Conservation (phyloP, 2,329 filamentous ascomycete species). For the Zalaria sp. region DNA sequence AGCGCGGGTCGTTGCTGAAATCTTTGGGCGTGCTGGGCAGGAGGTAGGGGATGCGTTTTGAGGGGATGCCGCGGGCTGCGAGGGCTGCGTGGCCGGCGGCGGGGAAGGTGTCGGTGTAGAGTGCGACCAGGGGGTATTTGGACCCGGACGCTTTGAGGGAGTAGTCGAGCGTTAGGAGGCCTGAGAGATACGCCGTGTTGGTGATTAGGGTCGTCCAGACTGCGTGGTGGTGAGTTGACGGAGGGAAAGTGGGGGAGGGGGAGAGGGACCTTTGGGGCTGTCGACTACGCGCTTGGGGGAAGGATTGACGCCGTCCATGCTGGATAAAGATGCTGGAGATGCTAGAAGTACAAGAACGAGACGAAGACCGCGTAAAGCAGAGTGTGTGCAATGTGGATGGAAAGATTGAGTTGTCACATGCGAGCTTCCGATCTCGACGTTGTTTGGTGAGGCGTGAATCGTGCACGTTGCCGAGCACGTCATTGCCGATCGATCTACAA, state of each 20-base stretch:
- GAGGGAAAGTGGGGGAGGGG: not conserved
- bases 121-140: conserved; percentile 64
- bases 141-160: conserved; percentile 53
- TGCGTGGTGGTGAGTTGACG: conserved; percentile 18
- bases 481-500: no score
- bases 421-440: no score
- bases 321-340: not conserved
- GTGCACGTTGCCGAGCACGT: no score
- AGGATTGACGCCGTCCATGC: conserved; percentile 12
- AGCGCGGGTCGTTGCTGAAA: conserved; percentile 65
- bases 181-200: conserved; percentile 67
- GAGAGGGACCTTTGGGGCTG: conserved; percentile 7
- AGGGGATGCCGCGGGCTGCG: conserved; percentile 51
- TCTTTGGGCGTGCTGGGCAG: conserved; percentile 51
- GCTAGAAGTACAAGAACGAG: no score
- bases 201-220: conserved; percentile 86
- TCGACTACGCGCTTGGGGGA: conserved; percentile 17
- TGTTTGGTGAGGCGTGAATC: no score
- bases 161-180: conserved; percentile 68
- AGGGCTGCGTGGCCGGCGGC: conserved; percentile 54
- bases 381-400: no score
- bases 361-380: no score
- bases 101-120: conserved; percentile 71
- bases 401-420: no score
- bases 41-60: conserved; percentile 58